Conservation (phyloP, 805 yeast species). For the Kodamaea leandrae region DNA sequence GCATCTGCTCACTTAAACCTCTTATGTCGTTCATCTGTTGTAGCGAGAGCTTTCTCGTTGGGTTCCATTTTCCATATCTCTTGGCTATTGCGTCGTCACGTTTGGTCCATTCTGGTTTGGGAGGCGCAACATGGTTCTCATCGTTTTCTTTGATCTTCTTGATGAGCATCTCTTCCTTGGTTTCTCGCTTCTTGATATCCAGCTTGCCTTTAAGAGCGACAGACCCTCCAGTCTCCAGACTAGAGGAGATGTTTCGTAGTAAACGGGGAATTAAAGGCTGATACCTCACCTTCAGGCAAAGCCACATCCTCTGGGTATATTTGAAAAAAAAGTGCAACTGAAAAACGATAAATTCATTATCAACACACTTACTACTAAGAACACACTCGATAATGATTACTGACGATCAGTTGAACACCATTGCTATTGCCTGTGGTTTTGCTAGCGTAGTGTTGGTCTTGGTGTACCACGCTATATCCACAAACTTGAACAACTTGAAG, state of each 20-base stretch:
- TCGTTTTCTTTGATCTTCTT: slow-evolving; percentile 23
- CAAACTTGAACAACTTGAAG: slow-evolving; percentile 32
- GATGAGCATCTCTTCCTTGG: slow-evolving; percentile 4
- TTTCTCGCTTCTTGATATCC: slow-evolving; percentile 2
- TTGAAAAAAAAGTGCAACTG: not conserved
- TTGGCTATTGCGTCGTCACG: slow-evolving; percentile 62
- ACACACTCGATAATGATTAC: too few species aligned
- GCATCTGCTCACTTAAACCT: slow-evolving; percentile 51
- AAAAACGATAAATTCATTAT: slow-evolving; percentile 4
- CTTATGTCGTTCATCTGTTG: slow-evolving; percentile 67
- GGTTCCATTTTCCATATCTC: slow-evolving; percentile 68
- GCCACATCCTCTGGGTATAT: slow-evolving; percentile 2
- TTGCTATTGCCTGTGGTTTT: slow-evolving; percentile 74
- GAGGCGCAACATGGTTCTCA: slow-evolving; percentile 39
- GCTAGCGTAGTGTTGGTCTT: slow-evolving; percentile 67
- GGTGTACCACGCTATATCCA: slow-evolving; percentile 64
- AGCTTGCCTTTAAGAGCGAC: too few species aligned
- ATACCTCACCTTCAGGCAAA: not conserved
- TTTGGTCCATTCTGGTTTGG: slow-evolving; percentile 56
- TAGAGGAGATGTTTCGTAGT: too few species aligned
- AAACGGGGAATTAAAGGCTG: not conserved
- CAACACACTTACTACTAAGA: too few species aligned
- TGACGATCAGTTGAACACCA: slow-evolving; percentile 72
- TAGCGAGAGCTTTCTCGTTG: slow-evolving; percentile 63
- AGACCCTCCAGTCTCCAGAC: not conserved